phyloP scores from a whole-genome alignment of 495 filamentous ascomycete species.

The Rusavskia elegans region DNA sequence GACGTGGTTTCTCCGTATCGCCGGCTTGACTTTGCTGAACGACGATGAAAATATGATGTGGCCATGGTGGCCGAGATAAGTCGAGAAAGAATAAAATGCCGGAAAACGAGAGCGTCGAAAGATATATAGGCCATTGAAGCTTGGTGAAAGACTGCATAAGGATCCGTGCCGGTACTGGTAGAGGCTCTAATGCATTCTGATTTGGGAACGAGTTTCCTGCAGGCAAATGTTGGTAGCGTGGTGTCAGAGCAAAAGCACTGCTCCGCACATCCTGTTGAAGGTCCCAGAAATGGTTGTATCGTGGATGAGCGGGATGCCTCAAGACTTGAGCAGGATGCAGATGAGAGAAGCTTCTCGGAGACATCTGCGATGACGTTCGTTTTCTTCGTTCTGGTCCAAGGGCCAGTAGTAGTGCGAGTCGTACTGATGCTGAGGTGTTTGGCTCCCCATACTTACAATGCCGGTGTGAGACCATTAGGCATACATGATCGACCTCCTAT shows the following conservation, averaged over 20 bases:
- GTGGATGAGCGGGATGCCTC: constrained; percentile 5
- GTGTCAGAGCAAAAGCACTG: constrained; percentile 6
- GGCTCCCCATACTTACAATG: constrained; percentile 4
- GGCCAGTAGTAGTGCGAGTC: neutral
- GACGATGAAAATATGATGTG: too few species aligned
- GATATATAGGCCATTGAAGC: too few species aligned
- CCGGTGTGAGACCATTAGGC: constrained; percentile 3
- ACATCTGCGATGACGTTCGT: neutral
- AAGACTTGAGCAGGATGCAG: neutral
- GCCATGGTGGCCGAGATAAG: too few species aligned
- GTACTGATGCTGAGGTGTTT: constrained; percentile 1
- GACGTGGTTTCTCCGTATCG: too few species aligned
- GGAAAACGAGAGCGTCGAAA: too few species aligned
- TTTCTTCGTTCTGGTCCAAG: too few species aligned
- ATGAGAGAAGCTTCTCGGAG: neutral
- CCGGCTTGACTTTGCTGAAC: too few species aligned
- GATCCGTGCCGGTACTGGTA: neutral
- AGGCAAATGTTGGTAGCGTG: constrained; percentile 6
- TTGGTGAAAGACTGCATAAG: too few species aligned
- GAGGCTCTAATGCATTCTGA: constrained; percentile 3
- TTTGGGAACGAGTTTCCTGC: constrained; percentile 6
- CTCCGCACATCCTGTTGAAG: constrained; percentile 7
- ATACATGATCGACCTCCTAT: constrained; percentile 4
- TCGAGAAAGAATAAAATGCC: too few species aligned
- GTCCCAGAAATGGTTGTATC: constrained; percentile 9